These are phyloP conservation scores for Ustilago tritici DNA, from an alignment of 1,284 basidiomycete genomes.

Conservation along the genomic window DNA sequence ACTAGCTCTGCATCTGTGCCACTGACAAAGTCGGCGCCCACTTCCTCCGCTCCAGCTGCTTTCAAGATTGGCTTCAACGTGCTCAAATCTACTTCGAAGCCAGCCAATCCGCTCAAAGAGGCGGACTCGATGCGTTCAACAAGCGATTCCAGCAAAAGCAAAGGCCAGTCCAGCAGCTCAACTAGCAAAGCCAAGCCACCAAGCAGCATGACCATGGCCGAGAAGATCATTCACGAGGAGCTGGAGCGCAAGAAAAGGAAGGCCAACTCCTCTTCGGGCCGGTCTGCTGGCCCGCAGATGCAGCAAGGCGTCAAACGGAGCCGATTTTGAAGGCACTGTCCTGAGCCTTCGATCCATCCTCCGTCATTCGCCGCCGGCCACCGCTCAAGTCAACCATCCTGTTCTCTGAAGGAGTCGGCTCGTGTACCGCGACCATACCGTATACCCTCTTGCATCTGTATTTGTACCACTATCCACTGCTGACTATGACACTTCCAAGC, in stretches of 20 bases:
- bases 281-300: constrained; percentile 48
- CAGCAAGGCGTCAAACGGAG: constrained; percentile 57
- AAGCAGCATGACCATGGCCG: constrained; percentile 58
- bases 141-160: neutral
- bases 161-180: constrained; percentile 9
- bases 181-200: constrained; percentile 35
- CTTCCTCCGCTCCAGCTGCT: constrained; percentile 9
- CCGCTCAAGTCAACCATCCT: neutral
- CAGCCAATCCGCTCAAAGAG: constrained; percentile 38
- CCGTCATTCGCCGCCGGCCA: neutral
- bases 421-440: neutral
- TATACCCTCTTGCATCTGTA: neutral
- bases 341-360: neutral
- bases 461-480: neutral
- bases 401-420: neutral
- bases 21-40: neutral
- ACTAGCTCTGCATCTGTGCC: neutral
- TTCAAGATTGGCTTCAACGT: constrained; percentile 50
- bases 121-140: neutral
- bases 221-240: constrained; percentile 66
- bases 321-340: constrained; percentile 46
- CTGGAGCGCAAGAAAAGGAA: constrained; percentile 49
- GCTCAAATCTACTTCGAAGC: constrained; percentile 49
- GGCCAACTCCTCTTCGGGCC: constrained; percentile 11
- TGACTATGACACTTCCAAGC: neutral